Base-by-base conservation (phyloP, 2,329 filamentous ascomycete genomes). In the Emydomyces testavorans region DNA sequence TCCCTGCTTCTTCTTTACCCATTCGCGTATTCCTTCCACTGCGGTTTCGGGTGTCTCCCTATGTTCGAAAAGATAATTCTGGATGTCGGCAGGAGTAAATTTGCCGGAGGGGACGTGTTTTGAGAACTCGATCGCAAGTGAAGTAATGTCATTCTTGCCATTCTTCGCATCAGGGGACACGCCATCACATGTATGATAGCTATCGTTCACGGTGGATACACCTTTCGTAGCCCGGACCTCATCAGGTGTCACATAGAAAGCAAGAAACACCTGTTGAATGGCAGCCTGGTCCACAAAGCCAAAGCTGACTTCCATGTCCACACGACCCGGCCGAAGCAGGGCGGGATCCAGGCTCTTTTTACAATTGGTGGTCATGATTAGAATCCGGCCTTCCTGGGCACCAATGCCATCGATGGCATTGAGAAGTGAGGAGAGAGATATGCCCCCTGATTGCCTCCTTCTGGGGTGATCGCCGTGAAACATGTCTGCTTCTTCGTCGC, bases 291-390 rank as follows among this genome's bases (percentile, higher is more conserved):
- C 70, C 73, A 11, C 73, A 71, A 45, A 80, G 77, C 4, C 76
- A 70, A 10, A 80, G 13, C 2, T 4, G 7, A 49, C 18, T 10
- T 39, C 38, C 38, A 67, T 72, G 55, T 87, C 82, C 1, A 86
- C 76, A 1, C 82, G 71, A 0, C 82, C 82, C 0, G 81, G 81
- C 0, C 82, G 71, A 7, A 83, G 70, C 0, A 86, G 67, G 0
- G 80, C 81, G 1, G 71, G 64, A 57, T 85, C 80, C 0, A 85
- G 72, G 42, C 76, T 73, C 40, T 84, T 78, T 0, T 75, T 73
- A 43, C 75, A 71, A 56, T 85, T 86, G 23, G 80, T 82, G 0
- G 82, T 86, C 80, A 86, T 85, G 59, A 86, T 76, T 15, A 86
- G 71, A 23, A 85, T 79, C 13, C 80, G 74, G 1, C 82, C 82